A percentile compares a stretch with the other conserved stretches of the same genome.
Conservation (phyloP, 108 stramenopile species). For the Cyclotella sp. region DNA sequence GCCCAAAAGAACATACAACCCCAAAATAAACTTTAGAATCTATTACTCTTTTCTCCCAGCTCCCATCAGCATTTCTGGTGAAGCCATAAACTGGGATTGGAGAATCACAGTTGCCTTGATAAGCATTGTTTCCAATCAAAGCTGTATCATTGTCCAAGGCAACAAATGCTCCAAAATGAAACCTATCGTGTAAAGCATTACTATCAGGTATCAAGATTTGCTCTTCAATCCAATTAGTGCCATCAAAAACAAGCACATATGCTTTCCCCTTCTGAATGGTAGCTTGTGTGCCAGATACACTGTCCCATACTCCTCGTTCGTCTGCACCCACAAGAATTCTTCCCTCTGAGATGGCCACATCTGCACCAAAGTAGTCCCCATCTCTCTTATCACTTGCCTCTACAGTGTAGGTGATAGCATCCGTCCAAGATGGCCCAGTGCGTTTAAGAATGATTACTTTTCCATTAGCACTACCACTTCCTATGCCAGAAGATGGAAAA, state of each 20-base stretch:
- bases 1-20: not conserved
- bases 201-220: not conserved
- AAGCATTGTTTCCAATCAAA: slow-evolving; percentile 6
- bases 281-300: not conserved
- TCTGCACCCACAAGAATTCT: slow-evolving; percentile 5
- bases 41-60: not conserved
- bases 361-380: slow-evolving; percentile 15
- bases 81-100: slow-evolving; percentile 16
- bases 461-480: slow-evolving; percentile 5
- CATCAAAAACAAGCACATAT: not conserved
- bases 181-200: not conserved
- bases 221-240: not conserved
- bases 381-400: slow-evolving; percentile 4
- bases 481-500: not conserved
- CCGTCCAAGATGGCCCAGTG: not conserved
- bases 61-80: not conserved
- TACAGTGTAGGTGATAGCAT: not conserved
- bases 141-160: slow-evolving; percentile 18
- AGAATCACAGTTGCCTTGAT: not conserved
- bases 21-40: not conserved
- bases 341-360: not conserved
- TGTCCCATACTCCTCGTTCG: not conserved
- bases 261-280: slow-evolving; percentile 11
- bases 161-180: slow-evolving; percentile 18
- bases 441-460: slow-evolving; percentile 2